phyloP scores from a whole-genome alignment of 176 grass and related monocot species.

The Rhynchospora breviuscula region DNA sequence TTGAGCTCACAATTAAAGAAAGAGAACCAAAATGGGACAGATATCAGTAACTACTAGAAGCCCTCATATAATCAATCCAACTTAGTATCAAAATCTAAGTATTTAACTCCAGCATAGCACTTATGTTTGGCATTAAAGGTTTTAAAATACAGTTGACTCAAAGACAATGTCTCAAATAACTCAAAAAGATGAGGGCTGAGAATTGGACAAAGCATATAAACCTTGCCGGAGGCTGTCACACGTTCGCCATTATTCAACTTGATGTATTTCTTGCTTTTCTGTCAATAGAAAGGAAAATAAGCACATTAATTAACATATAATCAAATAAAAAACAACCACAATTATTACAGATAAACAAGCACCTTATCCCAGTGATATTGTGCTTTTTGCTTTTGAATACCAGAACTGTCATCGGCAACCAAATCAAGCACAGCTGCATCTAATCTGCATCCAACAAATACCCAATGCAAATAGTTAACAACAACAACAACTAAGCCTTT shows the following conservation, averaged over 20 bases:
- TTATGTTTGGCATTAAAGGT: constrained; percentile 3
- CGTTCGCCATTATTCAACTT: constrained; percentile 86
- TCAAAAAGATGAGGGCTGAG: background rate
- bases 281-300: constrained; percentile 24
- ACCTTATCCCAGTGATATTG: constrained; percentile 98
- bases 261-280: constrained; percentile 76
- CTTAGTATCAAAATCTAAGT: background rate
- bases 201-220: constrained; percentile 26
- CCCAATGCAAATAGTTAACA: background rate
- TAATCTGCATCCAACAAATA: constrained; percentile 47
- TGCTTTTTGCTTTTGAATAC: constrained; percentile 76
- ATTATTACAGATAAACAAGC: constrained; percentile 12
- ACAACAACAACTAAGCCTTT: too few species aligned
- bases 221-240: constrained; percentile 86
- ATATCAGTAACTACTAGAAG: background rate
- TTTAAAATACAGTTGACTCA: background rate
- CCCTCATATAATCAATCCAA: background rate
- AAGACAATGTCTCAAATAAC: background rate
- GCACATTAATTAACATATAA: constrained; percentile 19
- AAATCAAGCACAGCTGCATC: constrained; percentile 93
- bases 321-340: constrained; percentile 5
- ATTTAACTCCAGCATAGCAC: background rate
- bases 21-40: background rate
- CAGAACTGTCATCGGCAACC: constrained; percentile 83
- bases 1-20: background rate